Base-by-base conservation (phyloP, 2,329 filamentous ascomycete species). In the Fusarium longipes region DNA sequence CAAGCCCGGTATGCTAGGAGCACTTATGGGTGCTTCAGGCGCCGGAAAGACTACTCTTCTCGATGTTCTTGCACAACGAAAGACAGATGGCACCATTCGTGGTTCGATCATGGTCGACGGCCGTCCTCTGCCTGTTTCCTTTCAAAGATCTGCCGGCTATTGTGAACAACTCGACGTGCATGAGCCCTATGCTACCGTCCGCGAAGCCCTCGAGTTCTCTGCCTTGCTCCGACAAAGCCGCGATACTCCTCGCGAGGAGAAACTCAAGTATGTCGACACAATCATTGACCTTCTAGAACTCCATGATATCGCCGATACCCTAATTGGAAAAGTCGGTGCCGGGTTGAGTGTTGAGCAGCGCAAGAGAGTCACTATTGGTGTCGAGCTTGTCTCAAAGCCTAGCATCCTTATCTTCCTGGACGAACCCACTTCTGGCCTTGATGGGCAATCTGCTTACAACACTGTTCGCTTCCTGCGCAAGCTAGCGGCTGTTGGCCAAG, bases 21-120 rank as follows among this genome's bases (percentile, higher is more conserved):
- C 91, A 6, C 81, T 95, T n/a, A 92, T 94, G 91, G 90, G 92
- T 71, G 87, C 91, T 3, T 91, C 89, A 12, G 92, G 92, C 67
- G 93, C 93, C 17, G 93, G 93, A 50, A 96, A 96, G 78, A 96
- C 93, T 0, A 96, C 93, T 0, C 84, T 97, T 4, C 82, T 96
- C 8, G 93, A 96, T 76, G 91, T 93, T 4, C 84, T 97, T 30
- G 93, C 93, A 7, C 91, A 91, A 63, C 87, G 92, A 70, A 91
- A 91, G 59, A 93, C 90, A 1, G 91, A 92, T 79, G 92, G 92
- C 69, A 89, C 91, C 4, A 91, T 95, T 25, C 82, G 81, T 18
- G 92, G 92, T 42, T 88, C 91, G 50, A 91, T 94, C 82, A 76
- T 93, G 61, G 91, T 95, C 17, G 91, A 95, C 66, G 92, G 92